Base-by-base conservation (phyloP, 2,329 filamentous ascomycete species). In the Ceratocystis harringtonii region DNA sequence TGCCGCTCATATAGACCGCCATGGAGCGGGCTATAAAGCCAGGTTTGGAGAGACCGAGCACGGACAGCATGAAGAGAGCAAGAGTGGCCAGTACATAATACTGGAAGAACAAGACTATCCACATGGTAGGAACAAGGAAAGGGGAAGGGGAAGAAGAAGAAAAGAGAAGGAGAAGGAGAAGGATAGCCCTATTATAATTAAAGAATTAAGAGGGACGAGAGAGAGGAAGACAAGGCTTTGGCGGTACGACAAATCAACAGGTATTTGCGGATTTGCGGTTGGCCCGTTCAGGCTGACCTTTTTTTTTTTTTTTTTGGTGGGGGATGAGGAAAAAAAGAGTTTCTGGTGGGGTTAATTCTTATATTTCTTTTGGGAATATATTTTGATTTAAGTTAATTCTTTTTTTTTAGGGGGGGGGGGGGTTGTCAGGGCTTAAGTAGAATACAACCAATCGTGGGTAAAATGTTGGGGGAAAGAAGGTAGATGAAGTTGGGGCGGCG, bases 21-120 rank as follows among this genome's bases (percentile, higher is more conserved):
- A 90, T 78, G 62, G 80, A 76, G 72, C 89, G 88, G 70, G 87
- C 88, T 70, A 80, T 81, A 76, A 90, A 92, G 73, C 80, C 82
- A 63, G 83, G 81, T 68, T 80, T 78, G 68, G 84, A 81, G 55
- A 83, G 71, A 45, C 66, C 66, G 70, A 81, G 75, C 70, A 80
- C 74, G 67, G 84, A 85, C 68, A 87, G 74, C 74, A 84, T 76
- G 77, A 85, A 88, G 79, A 89, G 80, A 72, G 75, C 73, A 70
- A 80, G 55, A 67, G 77, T 79, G 69, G 84, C 74, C 73, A 74
- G 78, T 69, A 75, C 70, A 72, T 84, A 85, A 70, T 77, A 79
- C 68, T 74, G 74, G 68, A 80, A 70, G 73, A 81, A 80, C 25
- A 61, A 48, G 63, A 60, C 32, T 64, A 65, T 64, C 52, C 50